Base-by-base conservation (phyloP, 2,329 filamentous ascomycete species). In the Nakataea oryzae region DNA sequence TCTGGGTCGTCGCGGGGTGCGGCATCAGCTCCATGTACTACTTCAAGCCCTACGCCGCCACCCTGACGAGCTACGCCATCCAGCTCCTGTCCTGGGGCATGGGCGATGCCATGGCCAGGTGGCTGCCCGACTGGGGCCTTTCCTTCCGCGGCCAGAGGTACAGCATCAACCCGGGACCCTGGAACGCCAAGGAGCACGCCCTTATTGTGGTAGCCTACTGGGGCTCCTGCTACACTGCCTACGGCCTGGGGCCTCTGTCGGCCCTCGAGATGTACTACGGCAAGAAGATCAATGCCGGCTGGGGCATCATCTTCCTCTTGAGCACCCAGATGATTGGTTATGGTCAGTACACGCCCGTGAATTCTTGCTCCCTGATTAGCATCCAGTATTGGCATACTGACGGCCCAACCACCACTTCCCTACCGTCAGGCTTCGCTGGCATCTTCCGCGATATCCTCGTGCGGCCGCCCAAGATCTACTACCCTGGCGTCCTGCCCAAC, bases 161-260 rank as follows among this genome's bases (percentile, higher is more conserved):
- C 64, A 72, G 64, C 60, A 63, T 72, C 59, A 74, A 73, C 55
- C 70, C 71, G 13, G 70, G 68, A 2, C 70, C 69, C 7, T 73
- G 69, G 70, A 72, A 73, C 58, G 69, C 69, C 14, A 73, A 73
- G 60, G 71, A 72, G 64, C 72, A 72, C 57, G 70, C 70, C 8
- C 58, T 73, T 21, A 68, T 73, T 47, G 66, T 73, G 14, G 71
- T 73, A 11, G 70, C 71, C 2, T 71, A 71, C 60, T 72, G 70
- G 69, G 69, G 69, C 1, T 68, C 69, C 68, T 71, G 67, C 62
- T 69, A 69, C 58, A 69, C 69, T 0, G 66, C 66, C 12, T 70
- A 69, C 26, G 71, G 71, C 29, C 68, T 73, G 26, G 70, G 70
- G 17, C 69, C 69, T 1, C 62, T 71, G 3, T 69, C 69, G 1